These are phyloP conservation scores for Ailanthus altissimus DNA, from an alignment of 345 rosid species.

Conservation along the genomic window DNA sequence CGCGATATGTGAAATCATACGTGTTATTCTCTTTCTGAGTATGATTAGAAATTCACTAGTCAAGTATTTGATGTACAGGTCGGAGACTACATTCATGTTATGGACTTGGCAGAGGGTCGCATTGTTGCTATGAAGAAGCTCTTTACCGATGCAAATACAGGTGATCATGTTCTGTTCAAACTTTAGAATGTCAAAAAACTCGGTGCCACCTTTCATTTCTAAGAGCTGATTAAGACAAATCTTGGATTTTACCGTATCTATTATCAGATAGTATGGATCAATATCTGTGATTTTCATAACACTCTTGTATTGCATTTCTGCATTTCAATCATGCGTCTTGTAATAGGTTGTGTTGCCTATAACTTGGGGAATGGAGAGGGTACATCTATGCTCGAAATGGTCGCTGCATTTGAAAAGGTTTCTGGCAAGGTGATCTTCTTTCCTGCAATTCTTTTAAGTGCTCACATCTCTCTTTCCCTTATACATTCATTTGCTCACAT, in stretches of 20 bases:
- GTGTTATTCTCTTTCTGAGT: not conserved
- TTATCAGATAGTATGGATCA: not conserved
- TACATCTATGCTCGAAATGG: conserved; percentile 93
- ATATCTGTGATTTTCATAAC: not conserved
- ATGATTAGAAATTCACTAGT: not conserved
- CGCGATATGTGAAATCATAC: conserved; percentile 57
- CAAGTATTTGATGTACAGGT: conserved; percentile 42
- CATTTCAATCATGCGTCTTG: not conserved
- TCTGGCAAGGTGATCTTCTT: conserved; percentile 70
- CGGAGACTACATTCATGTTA: conserved; percentile 91
- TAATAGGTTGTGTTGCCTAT: conserved; percentile 75
- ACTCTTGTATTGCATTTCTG: not conserved
- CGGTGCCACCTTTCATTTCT: not conserved
- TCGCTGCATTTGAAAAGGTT: conserved; percentile 87
- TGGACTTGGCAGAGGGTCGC: conserved; percentile 97
- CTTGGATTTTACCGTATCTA: not conserved
- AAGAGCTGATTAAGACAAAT: not conserved
- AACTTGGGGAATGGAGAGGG: conserved; percentile 91
- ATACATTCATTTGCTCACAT: not conserved
- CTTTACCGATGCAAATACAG: conserved; percentile 55
- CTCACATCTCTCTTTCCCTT: not conserved
- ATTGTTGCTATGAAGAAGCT: conserved; percentile 81
- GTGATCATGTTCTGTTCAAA: conserved; percentile 33
- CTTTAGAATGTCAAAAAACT: conserved; percentile 8
- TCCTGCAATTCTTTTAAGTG: not conserved